phyloP scores from a whole-genome alignment of 23 red algal genomes.

The Gracilaria gracilis region DNA sequence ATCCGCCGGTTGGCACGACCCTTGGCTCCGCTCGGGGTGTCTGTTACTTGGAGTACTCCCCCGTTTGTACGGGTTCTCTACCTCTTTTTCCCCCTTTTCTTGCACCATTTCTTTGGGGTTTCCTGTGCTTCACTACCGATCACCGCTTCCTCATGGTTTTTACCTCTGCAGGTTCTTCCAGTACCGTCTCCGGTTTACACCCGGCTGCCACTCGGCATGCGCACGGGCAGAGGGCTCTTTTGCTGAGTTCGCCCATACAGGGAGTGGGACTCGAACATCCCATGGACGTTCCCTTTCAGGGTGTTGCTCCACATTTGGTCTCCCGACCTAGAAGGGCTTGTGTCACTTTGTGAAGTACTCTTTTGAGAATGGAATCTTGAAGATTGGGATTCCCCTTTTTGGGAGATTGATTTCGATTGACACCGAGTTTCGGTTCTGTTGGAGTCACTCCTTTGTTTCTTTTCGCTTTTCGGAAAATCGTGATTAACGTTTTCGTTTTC shows the following conservation, averaged over 20 bases:
- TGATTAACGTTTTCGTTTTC: neutral
- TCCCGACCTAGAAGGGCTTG: neutral
- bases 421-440: neutral
- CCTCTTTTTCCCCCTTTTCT: too few relatives aligned
- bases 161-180: neutral
- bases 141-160: neutral
- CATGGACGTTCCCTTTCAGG: neutral
- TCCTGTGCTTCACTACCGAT: neutral
- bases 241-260: neutral
- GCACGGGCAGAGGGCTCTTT: neutral
- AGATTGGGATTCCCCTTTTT: neutral
- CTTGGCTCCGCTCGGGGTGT: too few relatives aligned
- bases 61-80: too few relatives aligned
- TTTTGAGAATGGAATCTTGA: neutral
- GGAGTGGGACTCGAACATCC: neutral
- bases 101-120: too few relatives aligned
- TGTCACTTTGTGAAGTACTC: neutral
- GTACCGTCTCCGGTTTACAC: slow-evolving; percentile 1
- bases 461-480: slow-evolving; percentile 4
- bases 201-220: neutral
- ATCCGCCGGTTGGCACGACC: too few relatives aligned
- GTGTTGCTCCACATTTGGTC: slow-evolving; percentile 4
- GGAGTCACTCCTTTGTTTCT: neutral
- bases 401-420: neutral
- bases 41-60: too few relatives aligned